Percentiles rank a stretch among this genome's conserved stretches.
phyloP scores from a whole-genome alignment of 2,329 filamentous ascomycete genomes.

The Calonectria hawksworthii region DNA sequence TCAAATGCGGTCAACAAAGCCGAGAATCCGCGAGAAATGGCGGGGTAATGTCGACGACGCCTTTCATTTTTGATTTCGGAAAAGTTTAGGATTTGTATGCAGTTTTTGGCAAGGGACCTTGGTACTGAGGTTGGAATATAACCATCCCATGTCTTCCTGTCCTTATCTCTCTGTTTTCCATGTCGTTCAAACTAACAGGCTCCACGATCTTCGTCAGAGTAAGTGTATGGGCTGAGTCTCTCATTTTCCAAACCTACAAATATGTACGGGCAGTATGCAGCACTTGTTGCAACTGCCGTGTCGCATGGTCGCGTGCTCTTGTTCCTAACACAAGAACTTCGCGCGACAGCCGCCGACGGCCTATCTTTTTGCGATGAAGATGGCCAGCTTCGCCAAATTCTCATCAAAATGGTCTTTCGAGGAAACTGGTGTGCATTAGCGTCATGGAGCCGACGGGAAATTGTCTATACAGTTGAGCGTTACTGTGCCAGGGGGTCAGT shows the following conservation, averaged over 20 bases:
- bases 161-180: too few relatives aligned
- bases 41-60: too few relatives aligned
- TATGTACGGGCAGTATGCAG: neutral
- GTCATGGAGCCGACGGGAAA: neutral
- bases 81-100: too few relatives aligned
- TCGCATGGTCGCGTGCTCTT: neutral
- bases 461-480: neutral
- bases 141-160: too few relatives aligned
- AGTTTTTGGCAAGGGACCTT: too few relatives aligned
- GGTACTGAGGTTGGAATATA: too few relatives aligned
- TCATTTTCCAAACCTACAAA: too few relatives aligned
- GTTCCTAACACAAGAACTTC: neutral
- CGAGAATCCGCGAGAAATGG: too few relatives aligned
- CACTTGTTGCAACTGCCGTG: neutral
- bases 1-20: neutral
- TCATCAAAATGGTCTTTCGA: neutral
- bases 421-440: neutral
- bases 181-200: too few relatives aligned
- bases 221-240: too few relatives aligned
- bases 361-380: neutral
- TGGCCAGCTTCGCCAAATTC: neutral
- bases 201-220: too few relatives aligned
- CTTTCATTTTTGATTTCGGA: too few relatives aligned
- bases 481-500: neutral
- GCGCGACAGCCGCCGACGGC: neutral